These are phyloP conservation scores for Chalciporus sphaerocephalus DNA, from an alignment of 768 basidiomycete genomes.

Conservation along the genomic window DNA sequence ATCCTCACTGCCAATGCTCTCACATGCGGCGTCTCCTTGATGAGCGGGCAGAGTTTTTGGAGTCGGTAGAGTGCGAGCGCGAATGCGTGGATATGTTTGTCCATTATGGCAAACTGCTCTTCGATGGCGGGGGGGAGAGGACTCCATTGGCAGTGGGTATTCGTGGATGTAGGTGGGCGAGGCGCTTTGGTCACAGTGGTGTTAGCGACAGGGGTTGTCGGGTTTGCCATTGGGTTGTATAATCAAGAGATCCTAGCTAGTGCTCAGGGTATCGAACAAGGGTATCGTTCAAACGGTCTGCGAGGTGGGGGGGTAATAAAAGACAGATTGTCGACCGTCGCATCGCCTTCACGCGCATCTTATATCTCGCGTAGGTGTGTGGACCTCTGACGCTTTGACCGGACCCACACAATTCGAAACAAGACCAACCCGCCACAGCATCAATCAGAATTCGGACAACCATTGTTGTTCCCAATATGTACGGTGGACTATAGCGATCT, in stretches of 20 bases:
- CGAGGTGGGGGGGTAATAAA: background rate
- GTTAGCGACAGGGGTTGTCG: background rate
- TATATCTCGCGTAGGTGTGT: background rate
- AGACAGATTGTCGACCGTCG: background rate
- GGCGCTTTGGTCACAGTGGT: too few relatives aligned
- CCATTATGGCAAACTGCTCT: background rate
- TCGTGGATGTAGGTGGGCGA: background rate
- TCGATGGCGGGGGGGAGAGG: constrained; percentile 3
- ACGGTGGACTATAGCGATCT: background rate
- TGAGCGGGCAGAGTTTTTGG: constrained; percentile 1
- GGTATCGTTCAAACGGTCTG: too few relatives aligned
- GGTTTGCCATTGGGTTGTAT: too few relatives aligned
- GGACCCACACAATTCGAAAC: background rate
- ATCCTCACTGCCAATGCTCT: background rate
- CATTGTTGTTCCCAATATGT: background rate
- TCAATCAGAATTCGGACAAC: background rate
- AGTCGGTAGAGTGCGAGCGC: background rate
- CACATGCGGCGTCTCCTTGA: background rate
- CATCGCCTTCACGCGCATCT: background rate
- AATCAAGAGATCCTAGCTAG: too few relatives aligned
- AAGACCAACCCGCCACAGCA: background rate
- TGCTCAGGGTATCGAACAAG: too few relatives aligned
- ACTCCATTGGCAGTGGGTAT: background rate
- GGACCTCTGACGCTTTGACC: background rate
- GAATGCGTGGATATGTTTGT: background rate